Conservation (phyloP, 768 basidiomycete genomes). For the Kwoniella heveanensis region DNA sequence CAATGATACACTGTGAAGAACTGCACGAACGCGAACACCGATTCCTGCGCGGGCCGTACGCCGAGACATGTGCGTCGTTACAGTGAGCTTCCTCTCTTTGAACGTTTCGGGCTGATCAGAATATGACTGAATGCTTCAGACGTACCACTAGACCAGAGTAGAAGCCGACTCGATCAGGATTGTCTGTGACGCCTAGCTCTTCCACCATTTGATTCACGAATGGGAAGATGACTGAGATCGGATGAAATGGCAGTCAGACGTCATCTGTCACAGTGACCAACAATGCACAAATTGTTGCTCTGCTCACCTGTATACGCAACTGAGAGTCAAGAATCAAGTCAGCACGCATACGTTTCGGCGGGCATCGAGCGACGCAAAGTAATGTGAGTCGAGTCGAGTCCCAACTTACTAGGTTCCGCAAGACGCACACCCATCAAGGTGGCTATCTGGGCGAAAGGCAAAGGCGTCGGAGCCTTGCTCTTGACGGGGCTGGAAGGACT, state of each 20-base stretch:
- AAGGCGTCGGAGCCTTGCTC: conserved; percentile 18
- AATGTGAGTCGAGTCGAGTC: no score
- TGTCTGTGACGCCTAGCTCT: conserved; percentile 48
- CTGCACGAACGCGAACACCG: conserved; percentile 55
- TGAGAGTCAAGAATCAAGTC: no score
- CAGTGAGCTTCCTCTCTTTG: no score
- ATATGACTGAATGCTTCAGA: no score
- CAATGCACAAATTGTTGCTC: no score
- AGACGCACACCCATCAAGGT: conserved; percentile 50
- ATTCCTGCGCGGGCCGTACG: no score
- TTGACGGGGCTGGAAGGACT: conserved; percentile 2
- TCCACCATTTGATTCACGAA: conserved; percentile 57
- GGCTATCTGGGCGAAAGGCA: conserved; percentile 41
- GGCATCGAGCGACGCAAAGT: no score
- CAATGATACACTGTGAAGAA: conserved; percentile 56
- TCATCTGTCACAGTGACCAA: no score
- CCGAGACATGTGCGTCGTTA: no score
- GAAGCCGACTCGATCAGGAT: conserved; percentile 53
- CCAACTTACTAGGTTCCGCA: conserved; percentile 53
- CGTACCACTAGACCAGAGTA: conserved; percentile 55
- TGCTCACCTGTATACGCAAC: conserved; percentile 49
- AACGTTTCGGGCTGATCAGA: no score
- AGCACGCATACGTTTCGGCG: no score
- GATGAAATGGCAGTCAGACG: no score
- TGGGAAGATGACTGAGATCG: conserved; percentile 54